Base-by-base conservation (phyloP, 2,329 filamentous ascomycete genomes). In the Fusarium sublunatum region DNA sequence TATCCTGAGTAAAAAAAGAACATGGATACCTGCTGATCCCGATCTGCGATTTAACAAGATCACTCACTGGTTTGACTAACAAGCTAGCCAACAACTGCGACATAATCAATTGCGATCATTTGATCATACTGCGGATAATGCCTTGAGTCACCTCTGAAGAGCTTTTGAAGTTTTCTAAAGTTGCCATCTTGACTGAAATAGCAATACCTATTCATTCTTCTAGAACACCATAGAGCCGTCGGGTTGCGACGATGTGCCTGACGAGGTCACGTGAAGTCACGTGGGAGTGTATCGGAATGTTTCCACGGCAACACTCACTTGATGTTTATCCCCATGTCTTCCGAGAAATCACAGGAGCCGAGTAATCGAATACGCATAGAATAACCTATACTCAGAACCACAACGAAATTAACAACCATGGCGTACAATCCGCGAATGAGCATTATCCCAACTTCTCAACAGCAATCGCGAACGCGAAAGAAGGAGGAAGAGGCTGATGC, bases 361-460 rank as follows among this genome's bases (percentile, higher is more conserved):
- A 49, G 36, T 49, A 41, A 12, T 35, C 31, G 34, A 13, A 6
- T 32, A 13, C 53, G 19, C 19, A 49, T 24, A 53, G 35, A 55
- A 25, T 8, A 49, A 41, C 42, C 43, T 24, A 51, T 32, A 34
- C 19, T 12, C 12, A 22, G 4, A 39, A 6, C 32, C 36, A 41
- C 4, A 12, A 13, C 31, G 10, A 31, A 32, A 39, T 32, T 53
- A 38, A 19, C 40, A 58, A 78, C 59, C 8, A 88, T 88, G 85
- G 76, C 85, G 44, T 87, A 82, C 77, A 87, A 87, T 54, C 78
- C 81, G 57, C 78, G 85, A 67, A 85, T 86, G 83, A 87, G 84
- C 72, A 87, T 88, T 70, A 80, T 87, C 53, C 85, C 85, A 34
- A 73, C 78, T 44, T 74, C 78, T 72, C 82, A 83, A 72, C 79